Base-by-base conservation (phyloP, 495 filamentous ascomycete species). In the Penicillium riverlandense region DNA sequence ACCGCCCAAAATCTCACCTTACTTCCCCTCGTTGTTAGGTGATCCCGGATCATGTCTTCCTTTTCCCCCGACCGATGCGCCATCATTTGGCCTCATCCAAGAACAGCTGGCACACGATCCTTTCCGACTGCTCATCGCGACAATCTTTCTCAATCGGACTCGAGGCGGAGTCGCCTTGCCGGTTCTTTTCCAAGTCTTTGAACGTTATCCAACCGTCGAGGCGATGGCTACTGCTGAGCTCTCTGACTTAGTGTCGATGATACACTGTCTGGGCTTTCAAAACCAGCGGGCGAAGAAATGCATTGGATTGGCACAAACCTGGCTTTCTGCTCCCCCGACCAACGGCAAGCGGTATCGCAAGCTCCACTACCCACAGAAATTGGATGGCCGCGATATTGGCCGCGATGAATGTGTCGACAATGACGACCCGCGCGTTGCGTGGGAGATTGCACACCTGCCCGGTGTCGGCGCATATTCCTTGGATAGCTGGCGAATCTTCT, bases 401-500 rank as follows among this genome's bases (percentile, higher is more conserved):
- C 51, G 49, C 0, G 67, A 59, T 7, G 80, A 85, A 53, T 68
- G 65, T n/a, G 53, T 65, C 41, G 59, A 64, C 36, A 60, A 72
- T 35, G 61, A 66, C 35, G 58, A 76, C 46, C 46, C 44, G 8
- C 65, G 73, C 11, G 59, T 69, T 3, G 84, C 78, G 6, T 95
- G 88, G 84, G 91, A 97, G 52, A 81, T 96, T 45, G 90, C 83
- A 0, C 86, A 95, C 58, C 56, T 96, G 31, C 87, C 90, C 0
- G 83, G 86, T n/a, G 65, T 80, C 7, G 91, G 92, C 2, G 75
- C 81, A 1, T 97, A 97, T 62, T 86, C 90, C 0, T 64, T 95
- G 32, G 91, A 97, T 61, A 88, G 83, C 47, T 97, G 89, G 88
- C 76, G 92, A 4, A 95, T 96, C 43, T 96, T 96, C 60, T 95